These are phyloP conservation scores for Hypoxylon sp. DNA, from an alignment of 2,329 filamentous ascomycete species.

Conservation along the genomic window DNA sequence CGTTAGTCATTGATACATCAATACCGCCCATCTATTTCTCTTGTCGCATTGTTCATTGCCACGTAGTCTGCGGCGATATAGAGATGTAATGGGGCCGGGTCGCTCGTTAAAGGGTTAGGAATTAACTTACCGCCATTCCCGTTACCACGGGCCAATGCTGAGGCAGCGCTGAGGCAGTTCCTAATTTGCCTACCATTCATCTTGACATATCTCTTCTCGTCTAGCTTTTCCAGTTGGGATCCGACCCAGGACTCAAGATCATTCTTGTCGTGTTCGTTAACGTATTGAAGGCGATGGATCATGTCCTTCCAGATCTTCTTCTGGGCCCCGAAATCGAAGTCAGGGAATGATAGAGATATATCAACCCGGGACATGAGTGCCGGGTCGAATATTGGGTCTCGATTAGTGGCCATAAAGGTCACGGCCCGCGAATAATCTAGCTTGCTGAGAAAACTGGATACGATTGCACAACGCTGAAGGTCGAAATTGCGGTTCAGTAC, in stretches of 20 bases:
- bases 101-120: neutral
- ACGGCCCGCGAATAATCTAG: slow-evolving; percentile 39
- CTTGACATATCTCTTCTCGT: neutral
- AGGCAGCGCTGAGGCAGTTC: slow-evolving; percentile 33
- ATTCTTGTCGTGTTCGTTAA: neutral
- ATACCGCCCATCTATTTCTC: too few relatives aligned
- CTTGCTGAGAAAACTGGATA: slow-evolving; percentile 35
- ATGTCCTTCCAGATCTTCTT: slow-evolving; percentile 12
- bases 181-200: slow-evolving; percentile 43
- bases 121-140: slow-evolving; percentile 18
- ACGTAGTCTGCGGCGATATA: too few relatives aligned
- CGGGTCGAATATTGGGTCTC: slow-evolving; percentile 8
- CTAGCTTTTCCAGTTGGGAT: neutral
- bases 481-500: slow-evolving; percentile 10
- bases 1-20: neutral
- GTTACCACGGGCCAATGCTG: slow-evolving; percentile 20
- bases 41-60: too few relatives aligned
- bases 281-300: neutral
- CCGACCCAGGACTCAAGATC: neutral
- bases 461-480: slow-evolving; percentile 18
- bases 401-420: slow-evolving; percentile 34
- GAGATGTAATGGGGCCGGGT: too few relatives aligned
- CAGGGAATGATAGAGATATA: neutral
- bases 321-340: slow-evolving; percentile 3
- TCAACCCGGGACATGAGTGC: neutral